Evolutionary conservation across 345 rosid species (phyloP).

Genomic region (Streptanthus diversifolius): DNA sequence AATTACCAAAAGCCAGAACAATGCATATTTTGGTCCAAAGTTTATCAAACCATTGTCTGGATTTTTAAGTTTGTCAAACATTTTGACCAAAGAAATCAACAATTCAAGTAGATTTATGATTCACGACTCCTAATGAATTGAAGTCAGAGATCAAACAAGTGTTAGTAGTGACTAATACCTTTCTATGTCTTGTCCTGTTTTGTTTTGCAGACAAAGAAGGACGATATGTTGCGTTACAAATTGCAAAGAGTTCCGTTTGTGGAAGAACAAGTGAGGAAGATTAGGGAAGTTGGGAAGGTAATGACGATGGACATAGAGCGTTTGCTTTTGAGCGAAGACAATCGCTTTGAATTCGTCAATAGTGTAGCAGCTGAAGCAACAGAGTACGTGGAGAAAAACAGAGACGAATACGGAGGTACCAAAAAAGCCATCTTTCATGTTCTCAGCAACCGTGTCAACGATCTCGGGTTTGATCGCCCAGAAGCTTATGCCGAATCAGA

Average conservation of each 20-base stretch:
- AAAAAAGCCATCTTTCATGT: slow-evolving; percentile 88
- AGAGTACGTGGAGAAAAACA: slow-evolving; percentile 63
- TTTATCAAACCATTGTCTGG: background rate
- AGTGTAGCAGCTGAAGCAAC: slow-evolving; percentile 86
- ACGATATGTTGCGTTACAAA: slow-evolving; percentile 57
- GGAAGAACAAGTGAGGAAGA: slow-evolving; percentile 81
- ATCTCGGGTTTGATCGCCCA: slow-evolving; percentile 66
- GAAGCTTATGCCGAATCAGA: slow-evolving; percentile 71
- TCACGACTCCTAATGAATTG: background rate
- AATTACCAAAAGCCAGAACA: background rate
- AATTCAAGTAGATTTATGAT: too few relatives aligned
- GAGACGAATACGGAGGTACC: slow-evolving; percentile 69
- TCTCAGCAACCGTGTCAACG: slow-evolving; percentile 78
- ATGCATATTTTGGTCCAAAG: background rate
- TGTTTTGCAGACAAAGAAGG: slow-evolving; percentile 60
- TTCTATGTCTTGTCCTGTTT: background rate
- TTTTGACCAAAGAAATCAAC: background rate
- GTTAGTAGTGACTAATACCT: background rate
- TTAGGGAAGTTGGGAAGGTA: slow-evolving; percentile 58
- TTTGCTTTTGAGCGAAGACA: slow-evolving; percentile 68
- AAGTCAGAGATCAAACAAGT: background rate
- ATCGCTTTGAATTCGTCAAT: slow-evolving; percentile 67
- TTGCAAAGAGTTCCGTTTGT: slow-evolving; percentile 72
- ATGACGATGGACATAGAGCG: slow-evolving; percentile 69
- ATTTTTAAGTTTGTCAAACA: background rate